A percentile compares a stretch with the other conserved stretches of the same genome.
phyloP scores from a whole-genome alignment of 345 rosid genomes.

The Reutealis trisperma region DNA sequence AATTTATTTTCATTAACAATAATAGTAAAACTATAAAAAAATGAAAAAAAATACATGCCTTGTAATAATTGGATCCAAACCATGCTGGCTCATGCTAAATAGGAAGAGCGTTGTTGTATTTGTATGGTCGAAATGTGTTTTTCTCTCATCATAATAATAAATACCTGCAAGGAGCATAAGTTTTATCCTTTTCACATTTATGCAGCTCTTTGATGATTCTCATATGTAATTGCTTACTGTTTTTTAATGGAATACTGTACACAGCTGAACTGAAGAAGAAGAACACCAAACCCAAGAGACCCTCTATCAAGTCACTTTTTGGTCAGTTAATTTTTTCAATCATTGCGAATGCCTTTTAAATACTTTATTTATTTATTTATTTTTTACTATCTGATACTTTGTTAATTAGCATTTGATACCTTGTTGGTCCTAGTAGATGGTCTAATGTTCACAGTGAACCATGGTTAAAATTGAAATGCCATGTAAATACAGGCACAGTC shows the following conservation, averaged over 20 bases:
- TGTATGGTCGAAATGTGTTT: background rate
- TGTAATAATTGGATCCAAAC: background rate
- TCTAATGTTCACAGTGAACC: background rate
- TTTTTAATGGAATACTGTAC: slow-evolving; percentile 1
- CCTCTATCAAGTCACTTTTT: slow-evolving; percentile 36
- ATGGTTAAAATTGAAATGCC: background rate
- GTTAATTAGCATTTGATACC: background rate
- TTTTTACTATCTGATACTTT: background rate
- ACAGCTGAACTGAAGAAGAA: slow-evolving; percentile 37
- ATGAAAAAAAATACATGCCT: background rate
- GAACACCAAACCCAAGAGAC: slow-evolving; percentile 36
- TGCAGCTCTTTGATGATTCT: background rate
- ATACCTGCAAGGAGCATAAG: slow-evolving; percentile 4
- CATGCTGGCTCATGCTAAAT: background rate
- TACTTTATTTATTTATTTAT: too few species aligned
- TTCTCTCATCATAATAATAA: background rate
- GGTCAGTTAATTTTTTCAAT: slow-evolving; percentile 18
- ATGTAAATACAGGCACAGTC: background rate
- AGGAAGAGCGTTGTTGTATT: background rate
- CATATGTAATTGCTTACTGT: background rate
- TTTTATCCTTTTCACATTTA: background rate
- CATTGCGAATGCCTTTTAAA: background rate
- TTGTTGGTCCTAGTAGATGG: background rate
- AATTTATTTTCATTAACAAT: background rate
- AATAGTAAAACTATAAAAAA: background rate